Evolutionary conservation across 805 yeast species (phyloP).

Genomic region (Saccharomycopsis malanga): DNA sequence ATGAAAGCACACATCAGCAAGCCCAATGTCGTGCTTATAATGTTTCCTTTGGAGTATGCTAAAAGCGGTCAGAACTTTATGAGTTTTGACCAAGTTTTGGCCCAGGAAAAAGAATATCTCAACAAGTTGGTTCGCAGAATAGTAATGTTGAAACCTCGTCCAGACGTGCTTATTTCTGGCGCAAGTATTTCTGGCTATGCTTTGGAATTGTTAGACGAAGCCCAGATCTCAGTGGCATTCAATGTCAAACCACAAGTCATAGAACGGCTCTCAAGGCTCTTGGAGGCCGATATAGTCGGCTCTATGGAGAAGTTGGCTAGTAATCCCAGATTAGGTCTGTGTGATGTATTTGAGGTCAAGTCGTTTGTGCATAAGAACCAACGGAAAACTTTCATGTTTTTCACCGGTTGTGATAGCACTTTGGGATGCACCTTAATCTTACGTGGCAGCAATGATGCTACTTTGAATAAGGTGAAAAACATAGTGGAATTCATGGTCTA

Average conservation of each 20-base stretch:
- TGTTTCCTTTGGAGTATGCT: slow-evolving; percentile 84
- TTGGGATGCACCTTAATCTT: slow-evolving; percentile 80
- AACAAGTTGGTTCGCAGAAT: slow-evolving; percentile 76
- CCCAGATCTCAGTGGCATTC: slow-evolving; percentile 74
- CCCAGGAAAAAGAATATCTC: slow-evolving; percentile 83
- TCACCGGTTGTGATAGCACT: slow-evolving; percentile 66
- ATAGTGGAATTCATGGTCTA: slow-evolving; percentile 76
- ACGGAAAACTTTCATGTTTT: slow-evolving; percentile 66
- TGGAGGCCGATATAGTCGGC: slow-evolving; percentile 77
- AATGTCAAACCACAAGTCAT: slow-evolving; percentile 78
- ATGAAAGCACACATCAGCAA: slow-evolving; percentile 61
- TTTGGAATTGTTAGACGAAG: slow-evolving; percentile 56
- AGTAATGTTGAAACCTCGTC: slow-evolving; percentile 49
- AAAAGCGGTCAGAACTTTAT: slow-evolving; percentile 64
- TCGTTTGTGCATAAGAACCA: slow-evolving; percentile 50
- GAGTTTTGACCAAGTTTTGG: slow-evolving; percentile 73
- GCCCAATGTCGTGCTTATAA: slow-evolving; percentile 75
- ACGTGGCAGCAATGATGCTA: slow-evolving; percentile 67
- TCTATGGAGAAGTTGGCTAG: slow-evolving; percentile 80
- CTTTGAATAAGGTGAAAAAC: slow-evolving; percentile 61
- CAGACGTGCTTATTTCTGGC: slow-evolving; percentile 73
- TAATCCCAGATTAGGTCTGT: slow-evolving; percentile 64
- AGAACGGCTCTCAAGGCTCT: slow-evolving; percentile 66
- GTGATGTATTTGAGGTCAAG: slow-evolving; percentile 64
- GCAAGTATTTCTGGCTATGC: slow-evolving; percentile 82